A percentile compares a stretch with the other conserved stretches of the same genome.
Conservation (phyloP, 2,329 filamentous ascomycete genomes). For the Cytospora chrysosperma region DNA sequence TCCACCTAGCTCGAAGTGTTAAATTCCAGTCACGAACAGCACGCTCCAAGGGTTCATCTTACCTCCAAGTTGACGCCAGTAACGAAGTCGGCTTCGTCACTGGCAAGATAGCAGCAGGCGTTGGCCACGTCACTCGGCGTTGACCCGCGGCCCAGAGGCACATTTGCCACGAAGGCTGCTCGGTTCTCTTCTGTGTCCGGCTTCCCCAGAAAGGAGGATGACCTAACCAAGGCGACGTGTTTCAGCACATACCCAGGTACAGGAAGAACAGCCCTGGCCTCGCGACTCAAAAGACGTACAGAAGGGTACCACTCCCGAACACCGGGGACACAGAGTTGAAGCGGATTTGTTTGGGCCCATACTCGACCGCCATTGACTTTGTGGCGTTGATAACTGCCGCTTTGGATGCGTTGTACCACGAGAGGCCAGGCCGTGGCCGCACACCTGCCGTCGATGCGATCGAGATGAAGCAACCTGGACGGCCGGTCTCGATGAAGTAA, state of each 20-base stretch:
- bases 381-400: conserved; percentile 62
- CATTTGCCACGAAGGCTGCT: conserved; percentile 51
- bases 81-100: conserved; percentile 69
- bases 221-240: neutral
- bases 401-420: conserved; percentile 71
- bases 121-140: conserved; percentile 68
- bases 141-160: conserved; percentile 55
- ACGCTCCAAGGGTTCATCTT: neutral
- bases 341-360: conserved; percentile 68
- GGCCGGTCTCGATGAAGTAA: conserved; percentile 57
- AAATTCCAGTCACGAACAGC: no score
- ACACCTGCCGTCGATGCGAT: conserved; percentile 63
- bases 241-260: neutral
- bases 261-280: neutral
- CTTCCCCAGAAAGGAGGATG: conserved; percentile 53
- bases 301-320: conserved; percentile 59
- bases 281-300: conserved; percentile 39
- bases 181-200: conserved; percentile 62
- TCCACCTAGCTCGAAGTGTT: neutral
- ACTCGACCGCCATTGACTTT: conserved; percentile 66
- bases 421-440: conserved; percentile 60
- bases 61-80: conserved; percentile 71
- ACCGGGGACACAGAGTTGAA: conserved; percentile 72
- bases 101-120: conserved; percentile 67
- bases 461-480: conserved; percentile 62